Conservation (phyloP, 306 rosid genomes). For the Pueraria montana region DNA sequence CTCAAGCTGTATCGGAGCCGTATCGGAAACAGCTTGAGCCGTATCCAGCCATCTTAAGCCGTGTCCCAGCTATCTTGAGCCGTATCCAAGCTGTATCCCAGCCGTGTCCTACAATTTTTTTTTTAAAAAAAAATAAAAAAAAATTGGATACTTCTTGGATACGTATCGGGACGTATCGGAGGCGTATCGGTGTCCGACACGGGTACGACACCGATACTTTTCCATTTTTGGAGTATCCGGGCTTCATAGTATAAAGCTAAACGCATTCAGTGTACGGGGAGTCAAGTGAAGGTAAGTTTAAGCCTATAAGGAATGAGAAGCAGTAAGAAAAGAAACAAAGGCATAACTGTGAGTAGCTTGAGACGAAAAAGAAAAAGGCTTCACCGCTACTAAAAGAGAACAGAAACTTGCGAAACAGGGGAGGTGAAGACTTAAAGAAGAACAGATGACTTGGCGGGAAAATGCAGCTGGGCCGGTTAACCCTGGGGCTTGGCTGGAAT, state of each 20-base stretch:
- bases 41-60: no score
- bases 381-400: neutral
- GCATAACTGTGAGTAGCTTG: neutral
- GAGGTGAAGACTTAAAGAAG: neutral
- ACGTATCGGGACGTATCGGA: no score
- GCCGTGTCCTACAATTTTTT: no score
- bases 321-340: neutral
- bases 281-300: neutral
- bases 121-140: no score
- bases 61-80: no score
- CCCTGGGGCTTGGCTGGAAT: neutral
- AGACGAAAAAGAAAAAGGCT: neutral
- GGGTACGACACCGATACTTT: no score
- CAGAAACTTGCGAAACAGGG: neutral
- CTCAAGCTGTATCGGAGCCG: no score
- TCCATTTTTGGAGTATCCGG: no score
- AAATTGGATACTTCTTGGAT: no score
- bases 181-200: no score
- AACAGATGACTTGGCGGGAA: neutral
- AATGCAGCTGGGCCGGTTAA: neutral
- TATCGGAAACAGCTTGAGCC: no score
- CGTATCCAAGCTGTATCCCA: no score
- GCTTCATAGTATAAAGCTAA: neutral
- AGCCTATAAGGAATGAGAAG: neutral
- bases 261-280: neutral